Conservation (phyloP, 2,329 filamentous ascomycete genomes). For the Herpotrichia juniperi region DNA sequence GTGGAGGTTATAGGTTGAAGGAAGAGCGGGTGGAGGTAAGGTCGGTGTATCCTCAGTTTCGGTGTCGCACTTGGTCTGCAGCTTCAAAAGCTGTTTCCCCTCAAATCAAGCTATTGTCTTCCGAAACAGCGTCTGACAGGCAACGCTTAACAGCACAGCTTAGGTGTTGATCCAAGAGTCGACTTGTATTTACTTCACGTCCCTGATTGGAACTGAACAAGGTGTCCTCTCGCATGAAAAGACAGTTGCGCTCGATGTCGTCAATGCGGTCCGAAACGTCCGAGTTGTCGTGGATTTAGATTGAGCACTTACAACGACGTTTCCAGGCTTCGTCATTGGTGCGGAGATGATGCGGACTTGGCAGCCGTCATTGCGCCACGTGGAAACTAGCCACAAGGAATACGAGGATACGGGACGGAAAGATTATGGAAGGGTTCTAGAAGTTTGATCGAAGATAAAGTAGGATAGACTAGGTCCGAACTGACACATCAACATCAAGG, state of each 20-base stretch:
- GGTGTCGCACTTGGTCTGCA: no score
- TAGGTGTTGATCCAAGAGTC: no score
- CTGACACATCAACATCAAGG: no score
- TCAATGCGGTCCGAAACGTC: not conserved
- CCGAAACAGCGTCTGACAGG: no score
- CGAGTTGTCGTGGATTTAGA: constrained; percentile 4
- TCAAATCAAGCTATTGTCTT: no score
- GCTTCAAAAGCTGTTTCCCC: no score
- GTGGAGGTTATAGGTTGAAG: no score
- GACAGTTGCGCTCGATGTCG: not conserved
- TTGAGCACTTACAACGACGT: constrained; percentile 14
- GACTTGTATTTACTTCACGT: not conserved
- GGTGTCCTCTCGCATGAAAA: not conserved
- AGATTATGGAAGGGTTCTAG: not conserved
- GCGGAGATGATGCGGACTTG: not conserved
- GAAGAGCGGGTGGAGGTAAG: no score
- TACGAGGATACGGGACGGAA: not conserved
- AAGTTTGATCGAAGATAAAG: no score
- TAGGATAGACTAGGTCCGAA: no score
- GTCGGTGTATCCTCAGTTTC: no score
- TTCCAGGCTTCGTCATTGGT: not conserved
- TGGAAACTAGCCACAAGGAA: not conserved
- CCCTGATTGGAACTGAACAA: not conserved
- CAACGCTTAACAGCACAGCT: no score
- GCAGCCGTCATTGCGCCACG: constrained; percentile 7